Evolutionary conservation across 2,329 filamentous ascomycete genomes (phyloP).

Genomic region (Arthrobotrys iridis): DNA sequence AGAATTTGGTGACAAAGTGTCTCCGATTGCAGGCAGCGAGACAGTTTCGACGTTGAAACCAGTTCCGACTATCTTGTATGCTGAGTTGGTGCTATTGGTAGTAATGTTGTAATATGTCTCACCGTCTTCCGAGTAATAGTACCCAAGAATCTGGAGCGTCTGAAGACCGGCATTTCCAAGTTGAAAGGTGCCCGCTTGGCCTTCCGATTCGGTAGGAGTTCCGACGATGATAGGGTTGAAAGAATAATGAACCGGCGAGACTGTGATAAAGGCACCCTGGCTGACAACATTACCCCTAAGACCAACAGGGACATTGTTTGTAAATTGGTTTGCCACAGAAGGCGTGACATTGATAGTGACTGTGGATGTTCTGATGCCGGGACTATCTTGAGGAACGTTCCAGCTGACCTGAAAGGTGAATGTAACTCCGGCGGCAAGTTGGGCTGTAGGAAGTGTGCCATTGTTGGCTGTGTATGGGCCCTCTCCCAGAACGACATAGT

Average conservation of each 20-base stretch:
- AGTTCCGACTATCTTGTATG: constrained; percentile 59
- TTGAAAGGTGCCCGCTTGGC: constrained; percentile 60
- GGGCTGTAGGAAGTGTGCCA: constrained; percentile 61
- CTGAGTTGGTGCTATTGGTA: constrained; percentile 55
- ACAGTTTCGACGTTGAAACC: constrained; percentile 59
- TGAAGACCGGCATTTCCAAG: constrained; percentile 62
- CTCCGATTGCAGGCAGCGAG: constrained; percentile 59
- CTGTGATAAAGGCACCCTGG: constrained; percentile 60
- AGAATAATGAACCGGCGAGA: constrained; percentile 62
- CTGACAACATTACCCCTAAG: constrained; percentile 62
- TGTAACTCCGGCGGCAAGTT: constrained; percentile 60
- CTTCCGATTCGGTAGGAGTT: constrained; percentile 57
- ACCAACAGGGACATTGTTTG: constrained; percentile 61
- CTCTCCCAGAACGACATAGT: constrained; percentile 61
- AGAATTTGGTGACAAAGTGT: constrained; percentile 59
- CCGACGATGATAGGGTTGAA: constrained; percentile 63
- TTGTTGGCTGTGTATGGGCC: constrained; percentile 61
- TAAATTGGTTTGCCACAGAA: constrained; percentile 61
- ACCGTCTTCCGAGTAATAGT: constrained; percentile 60
- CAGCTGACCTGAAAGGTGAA: constrained; percentile 62
- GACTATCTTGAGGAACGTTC: constrained; percentile 16
- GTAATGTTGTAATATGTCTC: constrained; percentile 60
- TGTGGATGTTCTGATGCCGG: constrained; percentile 59
- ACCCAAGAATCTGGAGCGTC: constrained; percentile 61
- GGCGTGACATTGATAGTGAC: constrained; percentile 60